Base-by-base conservation (phyloP, 352 stramenopile species). In the Globisporangium parvum region DNA sequence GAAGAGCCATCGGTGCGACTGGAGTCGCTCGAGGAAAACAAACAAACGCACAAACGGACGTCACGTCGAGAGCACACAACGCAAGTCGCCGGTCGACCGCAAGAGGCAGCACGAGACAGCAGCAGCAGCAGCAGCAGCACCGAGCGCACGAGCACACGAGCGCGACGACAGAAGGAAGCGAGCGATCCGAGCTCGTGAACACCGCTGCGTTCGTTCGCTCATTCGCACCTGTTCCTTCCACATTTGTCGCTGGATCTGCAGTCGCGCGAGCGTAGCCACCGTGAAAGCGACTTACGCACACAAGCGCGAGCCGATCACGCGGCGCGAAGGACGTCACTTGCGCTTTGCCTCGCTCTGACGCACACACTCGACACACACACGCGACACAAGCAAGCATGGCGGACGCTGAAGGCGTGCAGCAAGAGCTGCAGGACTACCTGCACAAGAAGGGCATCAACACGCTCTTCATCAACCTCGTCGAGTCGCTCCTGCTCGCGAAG, bases 371-470 rank as follows among this genome's bases (percentile, higher is more conserved):
- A 47, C 18, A 47, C n/a, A 47, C n/a, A 26, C 20, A 47, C 41
- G 12, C 5, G 10, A 11, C 6, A 24, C 9, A 12, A 37, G 31
- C 15, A 53, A 53, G 35, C 28, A 95, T 95, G 85, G 63, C 85
- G 51, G 83, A 95, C 71, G 85, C 80, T 14, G 83, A 95, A 57
- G 77, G 78, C 48, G 85, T 96, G 60, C 87, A 96, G 60, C 84
- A 95, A 59, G 87, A 96, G 65, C 76, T 96, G 67, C 87, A 96
- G 74, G 82, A 94, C 39, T 96, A 96, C 59, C 57, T 96, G 56
- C 82, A 94, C 65, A 88, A 91, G 68, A 96, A 96, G 60, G 85
- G 86, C 69, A 94, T 96, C 66, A 96, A 96, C 70, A 93, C 81
- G 59, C 80, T 96, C 42, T 96, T 96, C 59, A 94, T 96, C 55